These are phyloP conservation scores for Abelmoschus esculentus DNA, from an alignment of 345 rosid genomes.

Conservation along the genomic window DNA sequence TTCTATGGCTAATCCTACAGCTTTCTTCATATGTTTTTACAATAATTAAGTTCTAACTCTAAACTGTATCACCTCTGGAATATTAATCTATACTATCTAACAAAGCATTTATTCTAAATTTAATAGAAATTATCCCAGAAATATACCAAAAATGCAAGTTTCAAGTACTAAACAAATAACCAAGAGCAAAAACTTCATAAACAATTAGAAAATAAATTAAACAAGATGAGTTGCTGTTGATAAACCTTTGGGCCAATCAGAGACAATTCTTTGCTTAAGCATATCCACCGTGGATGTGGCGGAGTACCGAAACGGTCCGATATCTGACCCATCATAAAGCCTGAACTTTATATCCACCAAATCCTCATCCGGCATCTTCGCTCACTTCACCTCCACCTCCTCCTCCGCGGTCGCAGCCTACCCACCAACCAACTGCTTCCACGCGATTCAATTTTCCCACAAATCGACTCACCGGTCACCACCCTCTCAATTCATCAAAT, in stretches of 20 bases:
- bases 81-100: neutral
- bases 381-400: constrained; percentile 23
- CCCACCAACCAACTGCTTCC: constrained; percentile 17
- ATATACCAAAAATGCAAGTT: neutral
- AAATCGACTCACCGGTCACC: neutral
- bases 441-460: constrained; percentile 2
- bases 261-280: constrained; percentile 82
- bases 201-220: neutral
- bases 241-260: constrained; percentile 93
- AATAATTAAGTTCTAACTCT: neutral
- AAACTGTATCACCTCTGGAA: neutral
- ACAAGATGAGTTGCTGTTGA: neutral
- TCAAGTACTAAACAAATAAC: neutral
- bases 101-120: neutral
- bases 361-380: constrained; percentile 80
- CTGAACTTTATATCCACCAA: constrained; percentile 78
- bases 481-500: constrained; percentile 14
- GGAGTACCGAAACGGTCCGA: constrained; percentile 85
- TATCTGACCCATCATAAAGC: constrained; percentile 85
- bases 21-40: neutral
- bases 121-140: neutral
- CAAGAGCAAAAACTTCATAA: neutral
- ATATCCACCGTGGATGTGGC: constrained; percentile 73
- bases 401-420: neutral
- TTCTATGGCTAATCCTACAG: neutral